These are phyloP conservation scores for Bodo saltans DNA, from an alignment of 78 protist genomes.

Conservation along the genomic window DNA sequence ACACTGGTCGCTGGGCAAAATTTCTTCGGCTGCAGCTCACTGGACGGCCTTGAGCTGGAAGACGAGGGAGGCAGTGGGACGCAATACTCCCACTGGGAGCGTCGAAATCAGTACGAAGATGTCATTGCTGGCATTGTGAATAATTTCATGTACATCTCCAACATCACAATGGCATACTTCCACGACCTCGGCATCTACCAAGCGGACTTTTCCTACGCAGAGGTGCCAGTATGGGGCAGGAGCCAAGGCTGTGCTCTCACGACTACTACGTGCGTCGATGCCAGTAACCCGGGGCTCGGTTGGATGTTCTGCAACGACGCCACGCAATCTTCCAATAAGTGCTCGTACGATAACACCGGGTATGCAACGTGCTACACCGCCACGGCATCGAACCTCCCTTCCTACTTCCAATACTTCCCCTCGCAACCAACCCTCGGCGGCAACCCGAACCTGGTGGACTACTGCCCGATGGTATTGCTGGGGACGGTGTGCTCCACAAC, in stretches of 20 bases:
- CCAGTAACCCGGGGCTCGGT: not conserved
- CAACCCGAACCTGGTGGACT: not conserved
- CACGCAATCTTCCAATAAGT: not conserved
- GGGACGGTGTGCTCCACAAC: too few species aligned
- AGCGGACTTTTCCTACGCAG: not conserved
- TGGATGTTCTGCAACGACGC: not conserved
- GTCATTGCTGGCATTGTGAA: not conserved
- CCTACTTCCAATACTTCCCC: not conserved
- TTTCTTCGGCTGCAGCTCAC: not conserved
- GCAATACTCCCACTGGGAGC: not conserved
- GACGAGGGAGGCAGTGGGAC: not conserved
- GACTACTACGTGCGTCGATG: not conserved
- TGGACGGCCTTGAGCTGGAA: not conserved
- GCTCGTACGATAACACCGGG: not conserved
- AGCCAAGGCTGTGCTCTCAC: not conserved
- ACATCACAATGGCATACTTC: not conserved
- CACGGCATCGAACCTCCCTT: not conserved
- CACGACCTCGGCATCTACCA: not conserved
- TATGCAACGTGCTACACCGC: not conserved
- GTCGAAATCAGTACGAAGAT: not conserved
- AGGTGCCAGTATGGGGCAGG: not conserved
- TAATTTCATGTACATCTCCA: not conserved
- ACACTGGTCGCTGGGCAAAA: not conserved
- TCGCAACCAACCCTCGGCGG: not conserved
- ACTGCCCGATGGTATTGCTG: not conserved